Evolutionary conservation across 371 early-diverging fungal species (phyloP).

Genomic region (Lichtheimia ramosa): DNA sequence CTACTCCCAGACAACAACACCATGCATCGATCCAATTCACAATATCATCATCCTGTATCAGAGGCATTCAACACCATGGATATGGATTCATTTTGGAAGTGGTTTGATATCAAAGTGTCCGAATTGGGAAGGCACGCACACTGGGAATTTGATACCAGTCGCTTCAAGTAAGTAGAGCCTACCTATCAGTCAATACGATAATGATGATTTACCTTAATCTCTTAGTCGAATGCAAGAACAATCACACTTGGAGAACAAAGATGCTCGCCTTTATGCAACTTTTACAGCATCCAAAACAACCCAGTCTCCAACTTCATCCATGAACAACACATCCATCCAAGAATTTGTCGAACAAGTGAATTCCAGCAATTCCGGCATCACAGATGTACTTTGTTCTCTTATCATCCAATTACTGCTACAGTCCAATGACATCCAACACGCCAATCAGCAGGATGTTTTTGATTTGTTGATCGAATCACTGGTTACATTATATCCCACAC

Average conservation of each 20-base stretch:
- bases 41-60: conserved; percentile 14
- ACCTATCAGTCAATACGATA: no score
- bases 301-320: not conserved
- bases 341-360: not conserved
- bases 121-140: conserved; percentile 29
- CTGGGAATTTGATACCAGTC: conserved; percentile 32
- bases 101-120: conserved; percentile 45
- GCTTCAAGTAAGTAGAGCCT: conserved; percentile 10
- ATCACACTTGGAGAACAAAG: not conserved
- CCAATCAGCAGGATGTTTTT: not conserved
- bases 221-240: not conserved
- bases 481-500: not conserved
- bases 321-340: not conserved
- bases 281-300: not conserved
- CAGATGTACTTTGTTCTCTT: not conserved
- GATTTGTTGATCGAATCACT: not conserved
- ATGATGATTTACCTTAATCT: no score
- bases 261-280: not conserved
- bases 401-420: not conserved
- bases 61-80: not conserved
- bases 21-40: not conserved
- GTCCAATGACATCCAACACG: not conserved
- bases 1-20: conserved; percentile 9
- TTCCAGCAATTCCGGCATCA: conserved; percentile 1
- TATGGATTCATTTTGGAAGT: conserved; percentile 25